phyloP scores from a whole-genome alignment of 108 stramenopile genomes.

The Fistulifera solaris region DNA sequence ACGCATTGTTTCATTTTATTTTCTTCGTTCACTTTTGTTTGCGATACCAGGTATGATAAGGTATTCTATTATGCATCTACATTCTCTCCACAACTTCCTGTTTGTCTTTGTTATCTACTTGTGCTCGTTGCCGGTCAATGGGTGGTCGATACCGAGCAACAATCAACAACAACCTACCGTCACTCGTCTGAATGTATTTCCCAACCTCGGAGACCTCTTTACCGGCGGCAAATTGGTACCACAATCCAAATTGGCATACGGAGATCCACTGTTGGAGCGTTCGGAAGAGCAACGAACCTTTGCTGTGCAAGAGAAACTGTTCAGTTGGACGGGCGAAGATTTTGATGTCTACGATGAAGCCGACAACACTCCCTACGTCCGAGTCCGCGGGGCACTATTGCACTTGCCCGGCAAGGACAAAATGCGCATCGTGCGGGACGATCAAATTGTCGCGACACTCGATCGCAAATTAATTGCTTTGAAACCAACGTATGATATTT shows the following conservation, averaged over 20 bases:
- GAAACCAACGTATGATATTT: conserved; percentile 65
- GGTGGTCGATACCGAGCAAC: no score
- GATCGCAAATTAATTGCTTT: conserved; percentile 57
- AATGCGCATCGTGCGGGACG: conserved; percentile 30
- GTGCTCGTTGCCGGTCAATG: no score
- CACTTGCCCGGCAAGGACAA: conserved; percentile 74
- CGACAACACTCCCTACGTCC: conserved; percentile 19
- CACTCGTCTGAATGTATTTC: conserved; percentile 12
- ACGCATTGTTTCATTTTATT: no score
- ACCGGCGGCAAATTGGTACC: conserved; percentile 35
- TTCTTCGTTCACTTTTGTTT: no score
- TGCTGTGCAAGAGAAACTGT: conserved; percentile 36
- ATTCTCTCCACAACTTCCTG: no score
- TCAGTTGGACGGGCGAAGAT: conserved; percentile 70
- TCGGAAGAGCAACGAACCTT: conserved; percentile 12
- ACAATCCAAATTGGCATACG: conserved; percentile 32
- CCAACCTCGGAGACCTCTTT: conserved; percentile 36
- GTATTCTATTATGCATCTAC: no score
- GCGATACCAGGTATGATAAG: no score
- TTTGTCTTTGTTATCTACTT: no score
- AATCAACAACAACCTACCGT: no score
- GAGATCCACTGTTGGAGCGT: conserved; percentile 22
- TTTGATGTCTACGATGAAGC: conserved; percentile 52
- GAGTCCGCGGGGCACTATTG: conserved; percentile 68
- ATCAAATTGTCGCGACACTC: conserved; percentile 24